A percentile compares a stretch with the other conserved stretches of the same genome.
phyloP scores from a whole-genome alignment of 2,329 filamentous ascomycete genomes.

The Thielaviopsis musarum region DNA sequence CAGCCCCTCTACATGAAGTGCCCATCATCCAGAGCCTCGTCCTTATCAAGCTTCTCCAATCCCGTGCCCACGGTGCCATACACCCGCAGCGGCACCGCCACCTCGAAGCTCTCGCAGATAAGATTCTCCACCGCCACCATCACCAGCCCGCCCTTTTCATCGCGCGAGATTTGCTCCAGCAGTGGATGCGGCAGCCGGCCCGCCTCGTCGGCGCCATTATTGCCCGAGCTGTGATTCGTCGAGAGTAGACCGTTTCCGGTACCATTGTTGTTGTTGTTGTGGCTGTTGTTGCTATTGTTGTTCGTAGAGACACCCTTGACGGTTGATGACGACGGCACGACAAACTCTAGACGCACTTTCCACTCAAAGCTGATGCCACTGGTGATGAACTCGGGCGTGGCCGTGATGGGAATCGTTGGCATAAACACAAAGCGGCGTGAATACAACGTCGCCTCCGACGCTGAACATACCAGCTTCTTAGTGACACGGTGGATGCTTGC shows the following conservation, averaged over 20 bases:
- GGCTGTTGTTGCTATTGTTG: neutral
- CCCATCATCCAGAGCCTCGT: slow-evolving; percentile 34
- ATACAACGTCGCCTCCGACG: slow-evolving; percentile 70
- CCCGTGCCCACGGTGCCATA: slow-evolving; percentile 49
- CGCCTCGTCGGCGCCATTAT: slow-evolving; percentile 12
- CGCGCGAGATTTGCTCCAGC: slow-evolving; percentile 62
- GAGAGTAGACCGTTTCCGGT: neutral
- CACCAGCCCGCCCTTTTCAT: slow-evolving; percentile 59
- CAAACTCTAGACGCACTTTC: slow-evolving; percentile 84
- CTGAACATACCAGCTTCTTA: slow-evolving; percentile 59
- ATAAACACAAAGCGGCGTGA: slow-evolving; percentile 63
- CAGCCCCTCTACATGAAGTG: slow-evolving; percentile 20
- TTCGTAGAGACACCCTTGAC: neutral
- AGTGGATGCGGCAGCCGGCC: slow-evolving; percentile 29
- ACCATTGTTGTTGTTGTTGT: neutral
- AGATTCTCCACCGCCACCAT: slow-evolving; percentile 64
- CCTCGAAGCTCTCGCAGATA: slow-evolving; percentile 78
- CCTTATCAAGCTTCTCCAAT: slow-evolving; percentile 37
- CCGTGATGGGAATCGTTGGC: slow-evolving; percentile 64
- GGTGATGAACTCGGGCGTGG: slow-evolving; percentile 84
- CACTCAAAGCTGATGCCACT: slow-evolving; percentile 76
- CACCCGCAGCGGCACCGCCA: slow-evolving; percentile 67
- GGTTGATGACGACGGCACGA: slow-evolving; percentile 38
- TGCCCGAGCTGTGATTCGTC: neutral
- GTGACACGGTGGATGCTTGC: slow-evolving; percentile 79